phyloP scores from a whole-genome alignment of 352 stramenopile species.

The Phytophthora meadii region DNA sequence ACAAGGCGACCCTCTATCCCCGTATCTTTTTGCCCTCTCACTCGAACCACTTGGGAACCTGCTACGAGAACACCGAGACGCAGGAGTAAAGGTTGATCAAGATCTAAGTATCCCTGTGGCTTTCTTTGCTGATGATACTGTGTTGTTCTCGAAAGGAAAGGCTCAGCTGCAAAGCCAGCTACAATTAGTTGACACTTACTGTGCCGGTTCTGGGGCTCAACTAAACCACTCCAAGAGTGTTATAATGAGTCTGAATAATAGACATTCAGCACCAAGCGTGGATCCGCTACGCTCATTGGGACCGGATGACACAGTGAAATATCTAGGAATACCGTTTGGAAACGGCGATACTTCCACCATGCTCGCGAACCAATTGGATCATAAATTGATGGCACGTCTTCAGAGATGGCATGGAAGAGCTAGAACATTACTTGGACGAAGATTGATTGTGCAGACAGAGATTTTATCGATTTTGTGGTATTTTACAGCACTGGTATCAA shows the following conservation, averaged over 20 bases:
- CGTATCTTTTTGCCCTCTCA: neutral
- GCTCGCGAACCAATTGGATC: neutral
- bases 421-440: constrained; percentile 1
- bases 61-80: neutral
- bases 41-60: constrained; percentile 3
- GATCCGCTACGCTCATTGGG: neutral
- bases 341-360: neutral
- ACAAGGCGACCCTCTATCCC: constrained; percentile 1
- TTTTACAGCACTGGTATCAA: neutral
- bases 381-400: neutral
- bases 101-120: neutral
- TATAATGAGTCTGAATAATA: constrained; percentile 5
- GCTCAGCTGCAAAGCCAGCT: neutral
- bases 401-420: constrained; percentile 4
- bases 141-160: neutral
- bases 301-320: neutral
- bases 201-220: constrained; percentile 1
- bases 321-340: constrained; percentile 12
- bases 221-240: constrained; percentile 10
- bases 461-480: constrained; percentile 9
- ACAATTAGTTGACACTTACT: neutral
- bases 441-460: constrained; percentile 10
- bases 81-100: neutral
- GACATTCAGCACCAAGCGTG: neutral
- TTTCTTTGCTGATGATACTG: constrained; percentile 16